Evolutionary conservation across 148 eudicot genomes (phyloP), one percentile per base, ranked within the genome.

Genomic region (Amaranthus hypochondriacus): DNA sequence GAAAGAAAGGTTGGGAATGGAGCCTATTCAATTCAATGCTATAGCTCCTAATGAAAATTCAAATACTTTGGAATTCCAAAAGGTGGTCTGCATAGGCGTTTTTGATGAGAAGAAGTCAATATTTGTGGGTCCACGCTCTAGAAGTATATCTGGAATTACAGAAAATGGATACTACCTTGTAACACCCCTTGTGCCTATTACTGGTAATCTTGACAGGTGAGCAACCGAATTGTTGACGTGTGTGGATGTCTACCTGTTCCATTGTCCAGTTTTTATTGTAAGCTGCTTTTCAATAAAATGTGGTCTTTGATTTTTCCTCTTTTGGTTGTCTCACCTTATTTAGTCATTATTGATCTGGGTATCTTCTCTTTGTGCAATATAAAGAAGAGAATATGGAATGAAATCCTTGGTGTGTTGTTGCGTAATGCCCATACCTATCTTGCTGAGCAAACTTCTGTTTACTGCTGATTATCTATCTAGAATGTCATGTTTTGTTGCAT

Each of bases 91-190:
- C 68, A 83, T 62, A 84, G 99, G 99, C 68, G 67, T 81, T 55
- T 89, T 86, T 77, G 97, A 90, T 70, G 97, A 92, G 85, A 81
- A 86, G 64, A 90, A 77, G 76, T 88, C 99, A 5, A 79, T 95
- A 62, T 92, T 78, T 79, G 87, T 95, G 54, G 97, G 99, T 48
- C 97, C 99, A 70, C 96, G 99, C 51, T 95, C 97, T 43, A 89
- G 99, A 84, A 95, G 99, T 83, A 95, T 95, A 70, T 95, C 99
- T 4, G 99, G 99, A 76, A 91, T 95, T 72, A 95, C 99, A 71
- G 97, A 92, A 76, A 95, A 92, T 81, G 99, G 99, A 62, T 95
- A 92, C 83, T 95, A 79, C 65, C 42, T 95, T 51, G 84, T 95
- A 66, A 89, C 97, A n/a, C 97, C 99, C 21, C 89, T 95, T 79